Evolutionary conservation across 352 stramenopile genomes (phyloP), one percentile per base, ranked within the genome.

Genomic region (Phytophthora podocarpi): DNA sequence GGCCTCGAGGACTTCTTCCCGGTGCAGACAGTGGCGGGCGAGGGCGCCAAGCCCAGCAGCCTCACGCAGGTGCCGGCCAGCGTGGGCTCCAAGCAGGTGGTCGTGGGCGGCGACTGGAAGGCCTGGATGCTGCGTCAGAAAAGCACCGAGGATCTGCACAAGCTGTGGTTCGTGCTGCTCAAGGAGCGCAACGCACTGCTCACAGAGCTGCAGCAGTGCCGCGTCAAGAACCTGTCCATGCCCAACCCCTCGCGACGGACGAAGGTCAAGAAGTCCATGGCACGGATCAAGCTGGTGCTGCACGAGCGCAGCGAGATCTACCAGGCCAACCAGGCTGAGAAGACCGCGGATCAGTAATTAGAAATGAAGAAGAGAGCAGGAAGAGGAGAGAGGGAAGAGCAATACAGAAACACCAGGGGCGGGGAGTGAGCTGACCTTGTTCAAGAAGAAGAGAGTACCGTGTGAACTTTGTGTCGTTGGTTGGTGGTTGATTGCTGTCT

Each of bases 181-280:
- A 99, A 99, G 82, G 97, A 99, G 78, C 90, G 91, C 57, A 99
- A 99, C 65, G 97, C 97, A 78, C 83, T 99, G 28, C 72, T 99
- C 51, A 98, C 97, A 13, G 97, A 99, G 76, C 79, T 85, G 32
- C 80, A 91, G 43, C 77, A 93, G 34, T 89, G 76, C 55, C 77
- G 84, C 53, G 72, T 75, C 57, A 86, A 91, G 70, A 91, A 90
- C 73, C 58, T 95, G 52, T 45, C 56, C 21, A 90, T 95, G 76
- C 79, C 81, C 36, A 91, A 96, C 74, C 75, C 85, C 1, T 64
- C 75, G 58, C 85, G 90, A 73, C 80, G 82, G 77, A 82, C 68
- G 30, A 91, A 91, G 80, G 87, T 96, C 16, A 85, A 91, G 67
- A 93, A 91, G 51, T 91, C 82, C 30, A 96, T 96, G 89, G 85